phyloP scores from a whole-genome alignment of 2,329 filamentous ascomycete species.

The Sclerotinia glacialis region DNA sequence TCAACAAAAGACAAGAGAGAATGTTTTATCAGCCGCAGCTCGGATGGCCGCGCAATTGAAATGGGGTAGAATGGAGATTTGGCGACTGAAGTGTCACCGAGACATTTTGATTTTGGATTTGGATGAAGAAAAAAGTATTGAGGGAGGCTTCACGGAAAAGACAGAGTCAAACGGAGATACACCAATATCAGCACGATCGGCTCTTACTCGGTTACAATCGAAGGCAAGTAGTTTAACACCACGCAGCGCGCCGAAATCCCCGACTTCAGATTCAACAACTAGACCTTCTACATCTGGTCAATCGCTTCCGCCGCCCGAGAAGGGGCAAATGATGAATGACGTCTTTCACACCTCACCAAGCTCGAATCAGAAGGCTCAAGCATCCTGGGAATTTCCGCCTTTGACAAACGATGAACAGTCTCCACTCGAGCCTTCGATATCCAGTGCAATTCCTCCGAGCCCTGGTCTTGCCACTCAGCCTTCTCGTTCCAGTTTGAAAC shows the following conservation, averaged over 20 bases:
- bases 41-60: constrained; percentile 84
- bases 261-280: constrained; percentile 37
- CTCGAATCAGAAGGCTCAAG: constrained; percentile 44
- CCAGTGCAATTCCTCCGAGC: constrained; percentile 42
- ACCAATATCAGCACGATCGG: constrained; percentile 36
- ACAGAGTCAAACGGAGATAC: constrained; percentile 27
- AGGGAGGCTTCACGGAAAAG: constrained; percentile 17
- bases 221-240: constrained; percentile 41
- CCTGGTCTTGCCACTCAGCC: constrained; percentile 37
- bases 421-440: constrained; percentile 46
- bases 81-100: constrained; percentile 84
- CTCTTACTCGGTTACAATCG: constrained; percentile 39
- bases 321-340: constrained; percentile 45
- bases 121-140: constrained; percentile 63
- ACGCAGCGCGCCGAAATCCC: constrained; percentile 43
- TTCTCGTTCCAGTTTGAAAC: constrained; percentile 39
- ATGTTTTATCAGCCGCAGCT: constrained; percentile 79
- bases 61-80: constrained; percentile 92
- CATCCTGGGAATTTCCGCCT: constrained; percentile 46
- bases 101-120: constrained; percentile 85
- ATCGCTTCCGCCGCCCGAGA: constrained; percentile 35
- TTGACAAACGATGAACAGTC: constrained; percentile 41
- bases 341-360: constrained; percentile 51
- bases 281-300: constrained; percentile 39
- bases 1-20: constrained; percentile 82